Evolutionary conservation across 176 grass and related monocot species (phyloP).

Genomic region (Canna indica): DNA sequence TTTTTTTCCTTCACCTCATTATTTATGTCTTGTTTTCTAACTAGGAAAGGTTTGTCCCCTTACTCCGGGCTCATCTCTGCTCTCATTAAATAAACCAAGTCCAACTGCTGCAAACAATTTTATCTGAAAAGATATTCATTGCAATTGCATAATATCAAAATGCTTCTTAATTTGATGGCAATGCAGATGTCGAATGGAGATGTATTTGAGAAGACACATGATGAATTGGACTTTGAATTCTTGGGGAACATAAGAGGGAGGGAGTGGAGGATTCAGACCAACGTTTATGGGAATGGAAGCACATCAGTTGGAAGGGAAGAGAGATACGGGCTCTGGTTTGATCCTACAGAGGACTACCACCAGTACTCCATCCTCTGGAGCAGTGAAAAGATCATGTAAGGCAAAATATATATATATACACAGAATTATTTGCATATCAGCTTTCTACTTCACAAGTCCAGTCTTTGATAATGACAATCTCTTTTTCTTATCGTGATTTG

Average conservation of each 20-base stretch:
- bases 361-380: constrained; percentile 74
- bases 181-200: constrained; percentile 81
- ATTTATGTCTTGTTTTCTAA: neutral
- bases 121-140: constrained; percentile 1
- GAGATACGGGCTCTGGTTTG: constrained; percentile 72
- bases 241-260: constrained; percentile 58
- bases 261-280: constrained; percentile 84
- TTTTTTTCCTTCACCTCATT: neutral
- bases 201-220: constrained; percentile 77
- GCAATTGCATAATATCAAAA: neutral
- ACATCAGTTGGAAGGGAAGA: constrained; percentile 61
- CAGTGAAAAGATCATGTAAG: constrained; percentile 54
- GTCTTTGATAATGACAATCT: neutral
- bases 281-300: constrained; percentile 82
- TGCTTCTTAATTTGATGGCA: constrained; percentile 4
- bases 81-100: neutral
- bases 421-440: neutral
- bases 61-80: too few relatives aligned
- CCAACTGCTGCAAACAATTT: neutral
- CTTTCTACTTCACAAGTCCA: neutral
- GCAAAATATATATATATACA: neutral
- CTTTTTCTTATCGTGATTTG: neutral
- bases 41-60: neutral
- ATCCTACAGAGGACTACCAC: constrained; percentile 69
- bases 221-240: constrained; percentile 97